phyloP scores from a whole-genome alignment of 371 early-diverging fungal genomes.

The Neoconidiobolus thromboides region DNA sequence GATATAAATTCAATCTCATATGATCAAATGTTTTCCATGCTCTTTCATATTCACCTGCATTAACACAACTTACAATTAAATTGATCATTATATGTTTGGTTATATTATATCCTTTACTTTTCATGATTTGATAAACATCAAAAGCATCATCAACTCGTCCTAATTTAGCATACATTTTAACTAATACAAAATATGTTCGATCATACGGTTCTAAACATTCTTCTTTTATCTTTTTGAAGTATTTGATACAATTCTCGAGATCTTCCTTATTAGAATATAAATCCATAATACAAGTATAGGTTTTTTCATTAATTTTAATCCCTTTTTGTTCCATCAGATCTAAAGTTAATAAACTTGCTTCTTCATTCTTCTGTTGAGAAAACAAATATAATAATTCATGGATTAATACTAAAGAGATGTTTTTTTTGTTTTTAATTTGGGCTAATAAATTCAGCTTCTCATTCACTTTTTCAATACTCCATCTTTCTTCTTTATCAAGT shows the following conservation, averaged over 20 bases:
- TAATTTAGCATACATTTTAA: slow-evolving; percentile 41
- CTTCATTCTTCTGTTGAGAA: background rate
- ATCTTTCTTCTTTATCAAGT: background rate
- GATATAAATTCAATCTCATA: slow-evolving; percentile 57
- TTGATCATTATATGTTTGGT: slow-evolving; percentile 15
- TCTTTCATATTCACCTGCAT: slow-evolving; percentile 34
- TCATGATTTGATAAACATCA: slow-evolving; percentile 51
- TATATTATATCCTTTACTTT: slow-evolving; percentile 21
- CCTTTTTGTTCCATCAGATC: slow-evolving; percentile 21
- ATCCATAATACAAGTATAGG: slow-evolving; percentile 57
- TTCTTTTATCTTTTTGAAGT: slow-evolving; percentile 25
- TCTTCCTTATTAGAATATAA: slow-evolving; percentile 54
- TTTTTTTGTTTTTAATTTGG: background rate
- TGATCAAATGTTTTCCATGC: slow-evolving; percentile 86
- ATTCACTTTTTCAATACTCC: background rate
- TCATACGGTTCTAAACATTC: slow-evolving; percentile 30
- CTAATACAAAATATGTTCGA: slow-evolving; percentile 42
- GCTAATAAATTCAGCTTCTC: background rate
- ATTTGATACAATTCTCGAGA: slow-evolving; percentile 27
- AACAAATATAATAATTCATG: background rate
- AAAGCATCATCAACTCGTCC: slow-evolving; percentile 47
- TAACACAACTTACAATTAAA: slow-evolving; percentile 68
- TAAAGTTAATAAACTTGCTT: background rate
- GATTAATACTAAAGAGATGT: background rate
- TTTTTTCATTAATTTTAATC: slow-evolving; percentile 34